These are phyloP conservation scores for Raddia guianensis DNA, from an alignment of 176 grass and related monocot genomes.

Conservation along the genomic window DNA sequence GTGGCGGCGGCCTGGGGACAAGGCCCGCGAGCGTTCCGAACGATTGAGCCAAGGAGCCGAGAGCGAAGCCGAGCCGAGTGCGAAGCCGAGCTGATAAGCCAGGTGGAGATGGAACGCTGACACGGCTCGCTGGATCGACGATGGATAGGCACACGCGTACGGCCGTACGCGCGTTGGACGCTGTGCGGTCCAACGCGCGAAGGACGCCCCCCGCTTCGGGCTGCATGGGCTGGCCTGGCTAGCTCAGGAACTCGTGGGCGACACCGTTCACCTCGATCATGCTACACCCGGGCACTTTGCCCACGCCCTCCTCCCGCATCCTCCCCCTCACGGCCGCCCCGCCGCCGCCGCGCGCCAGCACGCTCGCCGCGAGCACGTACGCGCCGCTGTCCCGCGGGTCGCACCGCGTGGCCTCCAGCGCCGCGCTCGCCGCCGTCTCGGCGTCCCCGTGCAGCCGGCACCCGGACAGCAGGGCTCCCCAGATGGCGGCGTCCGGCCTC, in stretches of 20 bases:
- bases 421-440: constrained; percentile 45
- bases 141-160: too few relatives aligned
- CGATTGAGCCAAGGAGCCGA: too few relatives aligned
- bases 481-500: constrained; percentile 63
- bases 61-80: too few relatives aligned
- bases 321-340: constrained; percentile 28
- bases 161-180: too few relatives aligned
- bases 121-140: too few relatives aligned
- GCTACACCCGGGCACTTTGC: constrained; percentile 71
- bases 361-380: constrained; percentile 57
- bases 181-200: too few relatives aligned
- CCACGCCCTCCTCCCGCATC: constrained; percentile 64
- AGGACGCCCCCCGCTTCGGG: too few relatives aligned
- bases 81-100: too few relatives aligned
- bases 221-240: too few relatives aligned
- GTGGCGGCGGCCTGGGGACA: too few relatives aligned
- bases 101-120: too few relatives aligned
- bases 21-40: too few relatives aligned
- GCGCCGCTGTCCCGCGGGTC: constrained; percentile 56
- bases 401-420: constrained; percentile 41
- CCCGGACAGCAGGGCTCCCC: constrained; percentile 75
- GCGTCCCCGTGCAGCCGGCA: constrained; percentile 54
- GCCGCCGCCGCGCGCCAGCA: constrained; percentile 37
- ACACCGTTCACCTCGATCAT: constrained; percentile 78
- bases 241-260: constrained; percentile 73